These are phyloP conservation scores for Vitis rupestris DNA, from an alignment of 164 flowering plant species.

Conservation along the genomic window DNA sequence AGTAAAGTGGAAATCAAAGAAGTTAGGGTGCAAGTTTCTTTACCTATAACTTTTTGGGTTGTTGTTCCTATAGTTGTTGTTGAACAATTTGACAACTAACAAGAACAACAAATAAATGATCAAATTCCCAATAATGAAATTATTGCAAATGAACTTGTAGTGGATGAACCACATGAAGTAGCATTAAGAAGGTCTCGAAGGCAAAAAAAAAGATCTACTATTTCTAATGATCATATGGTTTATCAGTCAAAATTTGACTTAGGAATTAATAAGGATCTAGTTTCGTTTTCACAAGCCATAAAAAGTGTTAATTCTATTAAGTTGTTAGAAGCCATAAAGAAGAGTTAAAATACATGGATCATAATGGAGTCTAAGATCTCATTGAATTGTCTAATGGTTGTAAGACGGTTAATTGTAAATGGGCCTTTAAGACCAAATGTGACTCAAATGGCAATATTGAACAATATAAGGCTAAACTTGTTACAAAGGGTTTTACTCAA, in stretches of 20 bases:
- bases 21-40: neutral
- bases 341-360: neutral
- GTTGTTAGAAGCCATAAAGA: neutral
- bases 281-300: neutral
- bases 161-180: too few species aligned
- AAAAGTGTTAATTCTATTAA: neutral
- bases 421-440: neutral
- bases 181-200: too few species aligned
- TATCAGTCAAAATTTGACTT: neutral
- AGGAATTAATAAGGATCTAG: neutral
- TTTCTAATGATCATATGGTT: too few species aligned
- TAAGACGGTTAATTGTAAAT: neutral
- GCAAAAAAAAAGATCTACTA: too few species aligned
- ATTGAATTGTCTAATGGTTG: too few species aligned
- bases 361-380: neutral
- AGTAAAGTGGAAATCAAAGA: neutral
- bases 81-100: too few species aligned
- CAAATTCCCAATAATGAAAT: too few species aligned
- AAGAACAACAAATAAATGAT: too few species aligned
- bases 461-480: neutral
- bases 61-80: neutral
- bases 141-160: too few species aligned
- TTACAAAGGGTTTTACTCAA: too few species aligned
- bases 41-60: neutral
- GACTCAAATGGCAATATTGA: too few species aligned